phyloP scores from a whole-genome alignment of 2,329 filamentous ascomycete species.

The Calonectria naviculata region DNA sequence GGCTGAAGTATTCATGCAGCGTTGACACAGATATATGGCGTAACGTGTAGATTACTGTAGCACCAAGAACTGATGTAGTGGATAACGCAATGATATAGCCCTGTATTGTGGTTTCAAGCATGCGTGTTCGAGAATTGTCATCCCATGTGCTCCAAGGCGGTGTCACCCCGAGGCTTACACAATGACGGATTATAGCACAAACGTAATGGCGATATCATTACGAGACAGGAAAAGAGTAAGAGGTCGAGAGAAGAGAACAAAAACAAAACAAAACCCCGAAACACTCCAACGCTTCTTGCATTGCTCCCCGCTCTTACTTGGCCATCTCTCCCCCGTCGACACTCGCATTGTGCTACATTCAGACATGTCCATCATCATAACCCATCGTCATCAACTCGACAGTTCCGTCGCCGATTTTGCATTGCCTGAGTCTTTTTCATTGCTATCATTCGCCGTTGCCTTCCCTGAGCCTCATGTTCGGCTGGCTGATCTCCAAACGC shows the following conservation, averaged over 20 bases:
- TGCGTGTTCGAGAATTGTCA: neutral
- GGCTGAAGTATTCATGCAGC: neutral
- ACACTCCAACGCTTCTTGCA: neutral
- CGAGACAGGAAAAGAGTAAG: neutral
- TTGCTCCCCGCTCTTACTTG: neutral
- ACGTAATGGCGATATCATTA: neutral
- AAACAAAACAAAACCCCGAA: neutral
- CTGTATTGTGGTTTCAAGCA: neutral
- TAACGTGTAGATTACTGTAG: no score
- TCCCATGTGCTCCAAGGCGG: no score
- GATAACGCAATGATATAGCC: no score
- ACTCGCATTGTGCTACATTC: slow-evolving; percentile 7
- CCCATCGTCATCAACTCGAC: neutral
- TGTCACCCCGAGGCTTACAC: no score
- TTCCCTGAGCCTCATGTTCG: neutral
- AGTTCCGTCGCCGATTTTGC: neutral
- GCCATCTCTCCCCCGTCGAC: neutral
- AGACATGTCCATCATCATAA: slow-evolving; percentile 16
- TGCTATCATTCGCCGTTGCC: neutral
- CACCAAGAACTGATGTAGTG: neutral
- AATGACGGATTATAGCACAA: neutral
- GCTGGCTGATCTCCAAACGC: neutral
- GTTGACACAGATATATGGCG: neutral
- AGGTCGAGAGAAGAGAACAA: neutral
- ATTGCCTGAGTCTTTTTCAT: slow-evolving; percentile 1